A percentile compares a stretch with the other conserved stretches of the same genome.
phyloP scores from a whole-genome alignment of 768 basidiomycete species.

The Pleurotus citrinopileatus region DNA sequence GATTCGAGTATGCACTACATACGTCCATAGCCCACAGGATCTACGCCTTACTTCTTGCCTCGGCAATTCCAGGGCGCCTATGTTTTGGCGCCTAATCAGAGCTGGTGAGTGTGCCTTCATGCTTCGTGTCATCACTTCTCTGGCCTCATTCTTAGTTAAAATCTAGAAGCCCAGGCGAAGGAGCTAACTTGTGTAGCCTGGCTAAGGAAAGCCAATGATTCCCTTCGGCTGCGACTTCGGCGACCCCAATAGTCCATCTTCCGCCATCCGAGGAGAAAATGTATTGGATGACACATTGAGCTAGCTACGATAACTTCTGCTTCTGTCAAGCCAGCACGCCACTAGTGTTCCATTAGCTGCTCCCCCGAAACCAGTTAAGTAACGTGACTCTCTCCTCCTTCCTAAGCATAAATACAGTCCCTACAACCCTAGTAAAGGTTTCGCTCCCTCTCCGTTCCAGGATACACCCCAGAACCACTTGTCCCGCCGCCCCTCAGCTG shows the following conservation, averaged over 20 bases:
- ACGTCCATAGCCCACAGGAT: too few relatives aligned
- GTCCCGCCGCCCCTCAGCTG: background rate
- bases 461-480: background rate
- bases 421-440: background rate
- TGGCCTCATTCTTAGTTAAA: constrained; percentile 1
- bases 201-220: background rate
- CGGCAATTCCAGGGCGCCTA: too few relatives aligned
- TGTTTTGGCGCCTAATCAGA: too few relatives aligned
- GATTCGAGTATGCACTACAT: too few relatives aligned
- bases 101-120: background rate
- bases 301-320: background rate
- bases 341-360: constrained; percentile 5
- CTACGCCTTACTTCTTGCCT: too few relatives aligned
- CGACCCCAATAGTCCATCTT: background rate
- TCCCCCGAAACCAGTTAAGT: too few relatives aligned
- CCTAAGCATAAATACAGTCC: constrained; percentile 2
- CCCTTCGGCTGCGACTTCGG: background rate
- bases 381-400: too few relatives aligned
- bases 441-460: background rate
- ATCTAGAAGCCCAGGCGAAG: constrained; percentile 1
- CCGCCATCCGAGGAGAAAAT: constrained; percentile 2
- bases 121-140: background rate
- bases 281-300: background rate
- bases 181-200: background rate
- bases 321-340: constrained; percentile 9